Evolutionary conservation across 768 basidiomycete genomes (phyloP).

Genomic region (Tephrocybe sp.): DNA sequence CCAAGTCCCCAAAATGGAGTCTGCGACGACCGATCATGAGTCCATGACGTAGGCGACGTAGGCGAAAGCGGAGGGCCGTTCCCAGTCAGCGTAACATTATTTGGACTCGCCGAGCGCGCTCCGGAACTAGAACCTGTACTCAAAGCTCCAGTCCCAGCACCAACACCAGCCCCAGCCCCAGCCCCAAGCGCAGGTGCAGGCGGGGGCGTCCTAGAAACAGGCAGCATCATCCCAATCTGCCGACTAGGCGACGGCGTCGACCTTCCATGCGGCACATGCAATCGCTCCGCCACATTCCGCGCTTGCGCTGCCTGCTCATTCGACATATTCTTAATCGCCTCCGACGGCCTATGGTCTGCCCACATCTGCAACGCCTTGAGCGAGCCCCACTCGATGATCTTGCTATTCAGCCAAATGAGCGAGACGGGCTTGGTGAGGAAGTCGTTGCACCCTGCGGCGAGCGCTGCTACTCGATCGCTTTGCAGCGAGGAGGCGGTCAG

Average conservation of each 20-base stretch:
- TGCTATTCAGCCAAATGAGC: constrained; percentile 92
- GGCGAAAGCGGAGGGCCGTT: background rate
- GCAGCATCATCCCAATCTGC: background rate
- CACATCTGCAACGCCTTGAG: constrained; percentile 94
- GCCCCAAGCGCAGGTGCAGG: no score
- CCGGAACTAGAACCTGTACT: background rate
- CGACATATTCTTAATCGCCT: constrained; percentile 31
- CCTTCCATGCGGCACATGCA: constrained; percentile 40
- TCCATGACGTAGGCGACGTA: constrained; percentile 2
- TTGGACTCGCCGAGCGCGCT: background rate
- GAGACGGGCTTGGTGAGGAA: constrained; percentile 98
- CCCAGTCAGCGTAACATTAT: background rate
- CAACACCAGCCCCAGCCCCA: no score
- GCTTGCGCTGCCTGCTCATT: constrained; percentile 39
- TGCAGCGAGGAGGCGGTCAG: constrained; percentile 95
- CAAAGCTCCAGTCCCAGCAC: no score
- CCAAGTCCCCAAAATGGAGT: constrained; percentile 5
- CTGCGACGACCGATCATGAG: background rate
- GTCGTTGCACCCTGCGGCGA: constrained; percentile 98
- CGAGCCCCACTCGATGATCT: constrained; percentile 99
- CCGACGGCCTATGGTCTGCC: constrained; percentile 75
- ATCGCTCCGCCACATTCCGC: constrained; percentile 41
- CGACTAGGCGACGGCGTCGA: constrained; percentile 28
- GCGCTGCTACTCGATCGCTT: constrained; percentile 92
- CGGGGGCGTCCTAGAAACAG: constrained; percentile 3